Evolutionary conservation across 129 eudicot species (phyloP), one percentile per base, ranked within the genome.

Genomic region (Calendula officinalis): DNA sequence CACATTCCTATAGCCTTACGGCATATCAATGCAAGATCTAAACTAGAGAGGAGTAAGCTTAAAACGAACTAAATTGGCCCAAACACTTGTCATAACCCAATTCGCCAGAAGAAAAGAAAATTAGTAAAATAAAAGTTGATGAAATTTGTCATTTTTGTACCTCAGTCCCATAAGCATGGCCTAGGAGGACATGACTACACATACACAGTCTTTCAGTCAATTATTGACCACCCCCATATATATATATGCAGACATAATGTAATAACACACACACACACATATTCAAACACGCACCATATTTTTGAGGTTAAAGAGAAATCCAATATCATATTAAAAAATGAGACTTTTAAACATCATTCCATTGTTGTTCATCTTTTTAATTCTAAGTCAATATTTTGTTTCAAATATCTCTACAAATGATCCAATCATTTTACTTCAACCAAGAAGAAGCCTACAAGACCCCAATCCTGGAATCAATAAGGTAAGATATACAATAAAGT

Each of bases 91-190:
- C 36, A 22, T 4, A 52, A 33, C 17, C 32, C 60, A 27, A 55
- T 11, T 55, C 39, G 60, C 60, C 60, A 14, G 32, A 30, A 8
- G 1, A 55, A 11, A 33, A 55, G 7, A 55, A 55, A 32, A 30
- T 4, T 55, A 55, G 60, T 55, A 55, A 22, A 22, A 22, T 22
- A 27, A 33, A 55, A 11, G 40, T 55, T 55, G 60, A 55, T 55
- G 11, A 27, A 8, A 45, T 69, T 69, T 70, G 68, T 64, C 77
- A 72, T 62, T 53, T 47, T 54, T 72, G 57, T 72, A 39, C 42
- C 48, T 52, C 41, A 61, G 17, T 71, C 69, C 69, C 69, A 66
- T 66, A 32, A 72, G 77, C 77, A 72, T 63, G 77, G 77, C 65
- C 30, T 22, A 22, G 30, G 30, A 22, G 30, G 76, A 22, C 48